Conservation (phyloP, 2,329 filamentous ascomycete species). For the Aspergillus sp. region DNA sequence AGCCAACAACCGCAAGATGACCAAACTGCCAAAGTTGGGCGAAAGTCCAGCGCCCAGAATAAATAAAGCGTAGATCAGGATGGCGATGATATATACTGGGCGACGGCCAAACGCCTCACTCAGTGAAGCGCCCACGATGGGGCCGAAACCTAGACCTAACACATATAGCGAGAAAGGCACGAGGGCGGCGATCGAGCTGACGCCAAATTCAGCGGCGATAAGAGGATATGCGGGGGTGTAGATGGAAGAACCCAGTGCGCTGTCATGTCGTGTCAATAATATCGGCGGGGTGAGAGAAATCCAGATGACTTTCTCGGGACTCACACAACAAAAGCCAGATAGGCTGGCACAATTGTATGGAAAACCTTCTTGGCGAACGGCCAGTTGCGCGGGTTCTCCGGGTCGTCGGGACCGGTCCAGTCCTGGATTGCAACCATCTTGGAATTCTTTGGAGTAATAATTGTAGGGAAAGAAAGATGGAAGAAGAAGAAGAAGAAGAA, state of each 20-base stretch:
- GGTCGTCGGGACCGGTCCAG: slow-evolving; percentile 29
- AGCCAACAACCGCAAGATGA: slow-evolving; percentile 51
- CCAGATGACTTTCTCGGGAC: slow-evolving; percentile 41
- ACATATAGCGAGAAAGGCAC: slow-evolving; percentile 41
- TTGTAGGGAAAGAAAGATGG: too few relatives aligned
- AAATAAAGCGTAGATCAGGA: slow-evolving; percentile 48
- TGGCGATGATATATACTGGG: slow-evolving; percentile 46
- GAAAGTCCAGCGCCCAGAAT: slow-evolving; percentile 53
- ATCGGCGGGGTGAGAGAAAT: slow-evolving; percentile 47
- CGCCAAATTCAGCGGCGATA: slow-evolving; percentile 38
- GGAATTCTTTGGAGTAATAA: too few relatives aligned
- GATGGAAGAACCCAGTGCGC: too few relatives aligned
- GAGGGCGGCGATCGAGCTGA: slow-evolving; percentile 39
- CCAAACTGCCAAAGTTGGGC: slow-evolving; percentile 49
- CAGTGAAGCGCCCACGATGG: slow-evolving; percentile 42
- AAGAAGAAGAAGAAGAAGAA: too few relatives aligned
- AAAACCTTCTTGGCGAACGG: slow-evolving; percentile 34
- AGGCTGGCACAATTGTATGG: slow-evolving; percentile 22
- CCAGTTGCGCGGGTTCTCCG: slow-evolving; percentile 28
- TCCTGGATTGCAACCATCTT: too few relatives aligned
- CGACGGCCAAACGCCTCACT: slow-evolving; percentile 49
- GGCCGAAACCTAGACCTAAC: slow-evolving; percentile 52
- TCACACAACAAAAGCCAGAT: too few relatives aligned
- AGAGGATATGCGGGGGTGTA: slow-evolving; percentile 44
- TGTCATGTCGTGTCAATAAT: too few relatives aligned